Percentiles rank a stretch among this genome's conserved stretches.
These are phyloP conservation scores for Lactarius evosmus DNA, from an alignment of 768 basidiomycete genomes.

Conservation along the genomic window DNA sequence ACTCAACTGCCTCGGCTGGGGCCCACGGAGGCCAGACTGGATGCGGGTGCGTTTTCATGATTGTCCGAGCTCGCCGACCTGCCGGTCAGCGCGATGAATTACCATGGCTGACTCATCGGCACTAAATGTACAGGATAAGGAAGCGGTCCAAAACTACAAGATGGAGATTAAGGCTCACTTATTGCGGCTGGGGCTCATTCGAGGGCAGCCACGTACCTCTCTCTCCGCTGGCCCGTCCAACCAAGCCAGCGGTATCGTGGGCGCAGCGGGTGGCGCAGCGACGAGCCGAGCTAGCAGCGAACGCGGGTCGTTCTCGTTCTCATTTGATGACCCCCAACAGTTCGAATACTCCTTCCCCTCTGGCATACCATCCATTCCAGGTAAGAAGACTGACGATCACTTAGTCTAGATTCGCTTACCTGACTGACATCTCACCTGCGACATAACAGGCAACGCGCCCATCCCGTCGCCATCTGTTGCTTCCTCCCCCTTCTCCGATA, in stretches of 20 bases:
- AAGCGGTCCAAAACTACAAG: conserved; percentile 77
- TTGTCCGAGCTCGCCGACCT: conserved; percentile 14
- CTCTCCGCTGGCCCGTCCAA: conserved; percentile 42
- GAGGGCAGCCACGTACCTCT: conserved; percentile 68
- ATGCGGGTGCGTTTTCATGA: conserved; percentile 58
- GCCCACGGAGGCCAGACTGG: conserved; percentile 82
- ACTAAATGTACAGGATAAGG: conserved; percentile 60
- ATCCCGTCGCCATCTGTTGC: conserved; percentile 4
- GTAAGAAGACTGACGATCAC: background rate
- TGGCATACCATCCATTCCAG: conserved; percentile 23
- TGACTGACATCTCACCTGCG: conserved; percentile 4
- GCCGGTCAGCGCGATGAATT: background rate
- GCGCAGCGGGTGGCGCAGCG: conserved; percentile 4
- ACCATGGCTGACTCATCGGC: conserved; percentile 22
- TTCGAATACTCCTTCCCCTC: conserved; percentile 24
- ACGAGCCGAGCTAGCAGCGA: conserved; percentile 11
- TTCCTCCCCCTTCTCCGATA: conserved; percentile 15
- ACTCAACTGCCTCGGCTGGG: conserved; percentile 84
- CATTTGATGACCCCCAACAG: conserved; percentile 16
- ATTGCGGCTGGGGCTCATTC: conserved; percentile 72
- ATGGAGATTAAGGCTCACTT: conserved; percentile 80
- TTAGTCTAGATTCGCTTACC: conserved; percentile 14
- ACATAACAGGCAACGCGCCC: conserved; percentile 15
- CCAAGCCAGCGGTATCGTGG: conserved; percentile 23
- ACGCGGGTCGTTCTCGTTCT: conserved; percentile 20